Evolutionary conservation across 257 asterid genomes (phyloP).

Genomic region (Euphrasia confusa): DNA sequence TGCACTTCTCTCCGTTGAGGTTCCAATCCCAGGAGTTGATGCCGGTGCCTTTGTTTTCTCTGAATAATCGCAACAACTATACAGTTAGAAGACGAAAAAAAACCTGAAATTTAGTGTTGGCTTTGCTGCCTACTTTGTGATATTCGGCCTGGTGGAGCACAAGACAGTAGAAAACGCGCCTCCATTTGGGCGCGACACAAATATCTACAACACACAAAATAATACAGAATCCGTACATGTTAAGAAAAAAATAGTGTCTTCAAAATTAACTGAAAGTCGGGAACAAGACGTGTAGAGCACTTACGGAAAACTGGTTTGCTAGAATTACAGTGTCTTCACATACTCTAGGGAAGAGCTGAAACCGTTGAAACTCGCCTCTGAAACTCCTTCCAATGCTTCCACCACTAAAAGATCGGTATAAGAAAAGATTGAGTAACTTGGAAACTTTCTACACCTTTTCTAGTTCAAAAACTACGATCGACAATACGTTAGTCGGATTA

Average conservation of each 20-base stretch:
- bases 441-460: too few relatives aligned
- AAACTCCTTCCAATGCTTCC: slow-evolving; percentile 90
- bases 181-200: slow-evolving; percentile 69
- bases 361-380: slow-evolving; percentile 74
- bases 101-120: not conserved
- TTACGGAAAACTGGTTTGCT: slow-evolving; percentile 79
- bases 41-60: slow-evolving; percentile 49
- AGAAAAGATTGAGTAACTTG: not conserved
- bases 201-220: slow-evolving; percentile 34
- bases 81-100: not conserved
- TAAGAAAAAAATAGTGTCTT: too few relatives aligned
- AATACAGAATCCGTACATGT: not conserved
- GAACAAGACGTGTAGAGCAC: slow-evolving; percentile 17
- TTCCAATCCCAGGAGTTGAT: slow-evolving; percentile 85
- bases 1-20: slow-evolving; percentile 50
- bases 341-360: slow-evolving; percentile 72
- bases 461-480: too few relatives aligned
- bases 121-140: slow-evolving; percentile 34
- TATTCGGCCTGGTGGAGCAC: slow-evolving; percentile 46
- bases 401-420: slow-evolving; percentile 42
- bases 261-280: too few relatives aligned
- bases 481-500: not conserved
- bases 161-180: slow-evolving; percentile 51
- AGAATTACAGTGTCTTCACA: slow-evolving; percentile 69
- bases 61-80: slow-evolving; percentile 25